Base-by-base conservation (phyloP, 192 early-diverging fungal species). In the Chytriomyces sp. region DNA sequence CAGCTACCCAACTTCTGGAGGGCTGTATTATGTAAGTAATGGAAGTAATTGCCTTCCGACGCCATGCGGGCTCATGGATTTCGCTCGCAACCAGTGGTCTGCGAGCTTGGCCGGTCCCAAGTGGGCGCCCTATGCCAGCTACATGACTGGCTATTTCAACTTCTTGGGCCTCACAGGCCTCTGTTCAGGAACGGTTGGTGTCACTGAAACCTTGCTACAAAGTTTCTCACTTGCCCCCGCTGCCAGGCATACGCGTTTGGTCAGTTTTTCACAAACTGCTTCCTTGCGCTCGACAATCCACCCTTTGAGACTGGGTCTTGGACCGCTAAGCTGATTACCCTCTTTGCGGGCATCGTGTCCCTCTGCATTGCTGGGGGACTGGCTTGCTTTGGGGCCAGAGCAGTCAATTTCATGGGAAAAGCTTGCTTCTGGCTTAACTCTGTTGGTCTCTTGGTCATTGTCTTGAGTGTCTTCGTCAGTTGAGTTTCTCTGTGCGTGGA, bases 121-220 rank as follows among this genome's bases (percentile, higher is more conserved):
- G 19, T 71, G 69, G 69, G 69, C 69, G 3, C 69, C 69, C 4
- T 71, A 36, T 39, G 69, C 69, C n/a, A 41, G 37, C 3, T 71
- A 71, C 69, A 71, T 71, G 57, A 71, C 69, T 30, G 69, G 69
- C 39, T 71, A 71, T 39, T 71, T 71, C 58, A 71, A 71, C 49
- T 71, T 34, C 17, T 17, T 71, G 5, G 69, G 69, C 7, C 57
- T 71, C 25, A 39, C 41, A 10, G 69, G 69, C 26, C 10, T 71
- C 7, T 22, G 4, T 8, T 36, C 56, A 3, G 69, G 69, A 31
- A 59, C 69, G 19, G 62, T 64, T 12, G 33, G 65, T 31, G 31
- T 49, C 37, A 5, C 5, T 41, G 40, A n/a, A n/a, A n/a, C n/a
- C 22, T 14, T 2, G 44, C 44, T 53, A 55, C 22, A 0, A 31